Base-by-base conservation (phyloP, 306 rosid genomes). In the Lathyrus oleraceus region DNA sequence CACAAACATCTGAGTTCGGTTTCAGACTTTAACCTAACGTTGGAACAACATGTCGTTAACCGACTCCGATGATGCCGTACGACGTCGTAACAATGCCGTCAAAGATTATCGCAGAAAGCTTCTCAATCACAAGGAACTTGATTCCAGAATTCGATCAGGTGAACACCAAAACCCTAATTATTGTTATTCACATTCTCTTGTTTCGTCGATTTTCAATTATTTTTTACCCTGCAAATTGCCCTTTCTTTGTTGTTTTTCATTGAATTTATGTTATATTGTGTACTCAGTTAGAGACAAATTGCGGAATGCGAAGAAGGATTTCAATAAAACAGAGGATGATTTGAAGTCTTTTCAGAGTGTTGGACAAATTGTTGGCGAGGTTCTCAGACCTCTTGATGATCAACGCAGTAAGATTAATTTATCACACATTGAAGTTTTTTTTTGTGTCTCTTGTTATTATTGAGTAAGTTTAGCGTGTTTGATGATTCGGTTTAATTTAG, bases 291-390 rank as follows among this genome's bases (percentile, higher is more conserved):
- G 86, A 73, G 93, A 87, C 39, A 81, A 84, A 35, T 75, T 85
- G 76, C 80, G 87, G 71, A 67, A 21, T 61, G 71, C 91, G 1
- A 91, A 81, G 82, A 84, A 84, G 57, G 97, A 82, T 45, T 91
- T 83, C 73, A 70, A 69, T 69, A 91, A 87, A 75, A 85, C 96
- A 30, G 93, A 87, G 73, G 91, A 88, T 79, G 96, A 91, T 71
- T 73, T 91, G 82, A 85, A 87, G 85, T 85, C 89, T 9, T 84
- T 88, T 64, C 96, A 87, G 53, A 81, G 89, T 60, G 89, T 83
- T 86, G 97, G 96, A 10, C 89, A 86, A 80, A 76, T 83, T n/a
- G 73, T 91, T 6, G 97, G 91, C 44, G 91, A 88, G 67, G 92
- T 91, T 71, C 86, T 88, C 17, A 80, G 91, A 71, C 96, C 89